Base-by-base conservation (phyloP, 2,329 filamentous ascomycete species). In the Sporothrix dimorphospora region DNA sequence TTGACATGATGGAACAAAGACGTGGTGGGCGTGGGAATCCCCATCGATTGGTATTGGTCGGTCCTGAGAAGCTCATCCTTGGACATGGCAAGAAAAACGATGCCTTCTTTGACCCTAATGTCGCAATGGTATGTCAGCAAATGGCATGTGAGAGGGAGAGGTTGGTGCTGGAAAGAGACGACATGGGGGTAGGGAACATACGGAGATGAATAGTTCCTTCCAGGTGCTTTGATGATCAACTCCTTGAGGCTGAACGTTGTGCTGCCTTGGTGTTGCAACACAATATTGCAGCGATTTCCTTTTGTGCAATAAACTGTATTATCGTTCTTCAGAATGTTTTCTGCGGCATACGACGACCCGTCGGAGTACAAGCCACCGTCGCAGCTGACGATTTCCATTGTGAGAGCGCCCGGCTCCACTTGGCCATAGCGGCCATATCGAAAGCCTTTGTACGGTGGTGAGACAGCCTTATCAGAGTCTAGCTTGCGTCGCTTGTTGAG, bases 81-180 rank as follows among this genome's bases (percentile, higher is more conserved):
- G 53, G 90, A 88, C 94, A 98, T 97, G 61, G 93, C 89, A 38
- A 98, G 87, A 78, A 98, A 98, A 0, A 98, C 88, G 87, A 98
- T 91, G 59, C 96, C 95, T 85, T 97, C 92, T 81, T 95, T 91
- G 70, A 97, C 91, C 70, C 93, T 95, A 19, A 19, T 65, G 38
- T 19, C 1, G 27, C 14, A 11, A 38, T 38, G 1, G 7, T 8
- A 11, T 67, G 40, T 53, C 11, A 67, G 65, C 9, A 19, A 19
- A 66, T 47, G 63, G 9, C 1, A 27, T 1, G n/a, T 14, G 11
- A 21, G 4, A 14, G 40, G 40, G 11, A 40, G 21, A 53, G 30
- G 4, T 16, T 11, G 5, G 45, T 12, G 8, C 12, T 3, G 24
- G 38, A 27, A 27, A 71, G 2, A 47, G 21, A 42, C 4, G 40